Base-by-base conservation (phyloP, 768 basidiomycete genomes). In the Rhodotorula taiwanensis region DNA sequence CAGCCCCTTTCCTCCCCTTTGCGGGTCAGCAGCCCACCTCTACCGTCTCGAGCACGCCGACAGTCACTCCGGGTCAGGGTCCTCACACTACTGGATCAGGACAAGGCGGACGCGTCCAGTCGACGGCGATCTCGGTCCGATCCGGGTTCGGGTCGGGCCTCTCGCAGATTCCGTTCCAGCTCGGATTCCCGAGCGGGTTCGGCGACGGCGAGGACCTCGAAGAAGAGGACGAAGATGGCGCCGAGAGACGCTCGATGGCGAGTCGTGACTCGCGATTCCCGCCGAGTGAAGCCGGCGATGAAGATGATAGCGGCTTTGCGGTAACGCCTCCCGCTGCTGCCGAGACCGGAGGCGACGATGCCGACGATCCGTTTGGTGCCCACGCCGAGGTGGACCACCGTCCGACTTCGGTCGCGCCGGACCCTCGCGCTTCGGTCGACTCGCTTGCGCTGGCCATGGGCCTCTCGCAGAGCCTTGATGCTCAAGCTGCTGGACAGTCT, bases 121-220 rank as follows among this genome's bases (percentile, higher is more conserved):
- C 54, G 10, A 27, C 55, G 13, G 62, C 62, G 16, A 52, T 70
- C 51, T 66, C 62, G 9, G 60, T 64, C 30, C 54, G 72, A 9
- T 65, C 69, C 14, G 72, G 72, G 9, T 73, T 71, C 45, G 71
- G 61, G 7, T 41, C 33, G 21, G 72, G 70, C 5, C 54, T 73
- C 25, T 58, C 61, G 33, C 64, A 69, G 52, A 71, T 73, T 36
- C 71, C 72, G 34, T 72, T 73, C 67, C 67, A 72, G 48, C 51
- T 73, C 0, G 70, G 66, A 6, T 67, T 71, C 60, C 62, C 70
- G 44, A 45, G 41, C 44, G 66, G 66, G 11, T 56, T 67, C 30
- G 66, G 56, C 20, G 55, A 60, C 1, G 43, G 34, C 14, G 23
- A 25, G 18, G 48, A 31, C 25, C 34, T 25, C n/a, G 27, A 18